Evolutionary conservation across 108 stramenopile genomes (phyloP).

Genomic region (Skeletonema menzelii): DNA sequence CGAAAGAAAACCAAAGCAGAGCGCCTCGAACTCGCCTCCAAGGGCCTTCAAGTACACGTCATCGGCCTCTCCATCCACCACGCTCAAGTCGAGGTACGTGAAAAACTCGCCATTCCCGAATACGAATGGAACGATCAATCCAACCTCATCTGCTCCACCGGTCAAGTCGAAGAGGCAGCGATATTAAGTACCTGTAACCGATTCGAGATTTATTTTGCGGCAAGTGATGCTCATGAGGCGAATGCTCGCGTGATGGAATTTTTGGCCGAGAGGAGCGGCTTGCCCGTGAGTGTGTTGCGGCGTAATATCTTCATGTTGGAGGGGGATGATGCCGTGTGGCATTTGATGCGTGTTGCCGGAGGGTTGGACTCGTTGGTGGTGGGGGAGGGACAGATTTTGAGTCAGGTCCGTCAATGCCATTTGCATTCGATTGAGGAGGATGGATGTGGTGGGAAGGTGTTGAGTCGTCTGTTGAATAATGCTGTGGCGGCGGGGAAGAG

Average conservation of each 20-base stretch:
- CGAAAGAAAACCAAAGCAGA: slow-evolving; percentile 51
- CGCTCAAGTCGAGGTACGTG: slow-evolving; percentile 95
- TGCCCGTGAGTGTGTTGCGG: slow-evolving; percentile 84
- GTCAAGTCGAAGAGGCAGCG: slow-evolving; percentile 92
- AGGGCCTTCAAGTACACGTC: slow-evolving; percentile 93
- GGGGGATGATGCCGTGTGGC: slow-evolving; percentile 97
- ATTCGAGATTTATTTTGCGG: slow-evolving; percentile 97
- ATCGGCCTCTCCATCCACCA: slow-evolving; percentile 98
- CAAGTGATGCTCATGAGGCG: slow-evolving; percentile 87
- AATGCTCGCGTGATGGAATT: slow-evolving; percentile 89
- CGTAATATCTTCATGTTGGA: slow-evolving; percentile 93
- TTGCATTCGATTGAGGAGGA: slow-evolving; percentile 94
- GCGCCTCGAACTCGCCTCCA: slow-evolving; percentile 85
- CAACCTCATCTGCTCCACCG: slow-evolving; percentile 68
- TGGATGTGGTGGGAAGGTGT: slow-evolving; percentile 96
- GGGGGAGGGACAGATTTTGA: slow-evolving; percentile 98
- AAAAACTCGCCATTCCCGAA: slow-evolving; percentile 97
- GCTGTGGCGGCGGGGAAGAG: slow-evolving; percentile 98
- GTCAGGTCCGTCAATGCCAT: slow-evolving; percentile 96
- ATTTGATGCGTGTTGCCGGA: slow-evolving; percentile 95
- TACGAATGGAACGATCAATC: slow-evolving; percentile 92
- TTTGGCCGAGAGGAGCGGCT: slow-evolving; percentile 78
- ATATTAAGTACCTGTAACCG: slow-evolving; percentile 97
- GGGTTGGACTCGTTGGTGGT: slow-evolving; percentile 98
- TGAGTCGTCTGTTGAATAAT: slow-evolving; percentile 90